Evolutionary conservation across 345 rosid genomes (phyloP), one percentile per base, ranked within the genome.

Genomic region (Carallia brachiata): DNA sequence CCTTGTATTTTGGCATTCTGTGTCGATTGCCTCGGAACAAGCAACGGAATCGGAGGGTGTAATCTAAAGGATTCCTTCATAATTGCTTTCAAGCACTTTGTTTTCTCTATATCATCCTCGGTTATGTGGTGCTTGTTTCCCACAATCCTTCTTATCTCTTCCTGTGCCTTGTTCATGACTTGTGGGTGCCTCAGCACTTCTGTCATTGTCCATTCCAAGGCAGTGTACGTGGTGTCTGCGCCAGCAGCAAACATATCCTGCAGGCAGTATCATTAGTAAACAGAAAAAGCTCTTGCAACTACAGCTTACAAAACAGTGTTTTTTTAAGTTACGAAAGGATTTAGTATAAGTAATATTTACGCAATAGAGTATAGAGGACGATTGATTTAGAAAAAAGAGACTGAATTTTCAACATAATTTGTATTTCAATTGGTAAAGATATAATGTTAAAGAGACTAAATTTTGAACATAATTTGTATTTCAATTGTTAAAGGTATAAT

Each of bases 191-290:
- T 63, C 18, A 83, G 23, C 19, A 85, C 81, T 71, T 85, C 82
- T 7, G 80, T 48, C 84, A 83, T 79, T 37, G 62, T 68, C 89
- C 89, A 85, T 55, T 83, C 89, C n/a, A 81, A 18, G 31, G 69
- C 70, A 2, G 78, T 60, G 10, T 36, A 67, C 8, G 84, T 69
- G 1, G 86, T 81, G 19, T 85, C 82, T 2, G 81, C 64, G 40
- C 86, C 86, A 50, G 75, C 87, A 6, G 68, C 63, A 68, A 85
- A 83, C 67, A 70, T 72, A 66, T 85, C 89, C 89, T 80, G 39
- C 63, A 63, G 65, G 36, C 40, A 34, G 62, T 9, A 19, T 52
- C 34, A 61, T 13, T 36, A 37, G 13, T 36, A 67, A 36, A 50
- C 36, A 2, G 39, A 4, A 4, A 28, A 40, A 37, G 7, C 1